Conservation (phyloP, 2,329 filamentous ascomycete species). For the Fusarium proliferatum region DNA sequence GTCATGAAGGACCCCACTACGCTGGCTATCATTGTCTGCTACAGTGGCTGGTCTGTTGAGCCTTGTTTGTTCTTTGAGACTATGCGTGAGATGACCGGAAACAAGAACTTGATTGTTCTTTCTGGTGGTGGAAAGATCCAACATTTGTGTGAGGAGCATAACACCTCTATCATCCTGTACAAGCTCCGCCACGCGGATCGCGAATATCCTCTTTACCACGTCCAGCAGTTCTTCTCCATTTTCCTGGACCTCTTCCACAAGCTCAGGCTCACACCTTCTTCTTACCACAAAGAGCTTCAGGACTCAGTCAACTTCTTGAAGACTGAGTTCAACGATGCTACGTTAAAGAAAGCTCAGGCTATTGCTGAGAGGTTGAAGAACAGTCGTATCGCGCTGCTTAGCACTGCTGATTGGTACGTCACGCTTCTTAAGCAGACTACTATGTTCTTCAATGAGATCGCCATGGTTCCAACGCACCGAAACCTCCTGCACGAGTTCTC, state of each 20-base stretch:
- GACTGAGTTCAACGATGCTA: not conserved
- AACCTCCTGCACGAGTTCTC: not conserved
- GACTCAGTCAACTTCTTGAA: not conserved
- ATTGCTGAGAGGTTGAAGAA: not conserved
- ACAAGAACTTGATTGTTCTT: not conserved
- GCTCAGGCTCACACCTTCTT: not conserved
- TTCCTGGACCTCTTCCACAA: not conserved
- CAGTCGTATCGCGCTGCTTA: not conserved
- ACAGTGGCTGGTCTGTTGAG: not conserved
- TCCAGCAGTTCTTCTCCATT: not conserved
- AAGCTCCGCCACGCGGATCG: not conserved
- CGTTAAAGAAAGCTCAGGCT: not conserved
- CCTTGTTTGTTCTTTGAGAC: not conserved
- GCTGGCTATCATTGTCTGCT: not conserved
- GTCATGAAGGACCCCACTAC: not conserved
- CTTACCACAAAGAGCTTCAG: not conserved
- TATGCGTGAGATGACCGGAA: not conserved
- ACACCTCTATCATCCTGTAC: not conserved
- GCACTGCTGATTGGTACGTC: not conserved
- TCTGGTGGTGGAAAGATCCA: not conserved
- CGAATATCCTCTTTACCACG: not conserved
- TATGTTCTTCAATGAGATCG: not conserved
- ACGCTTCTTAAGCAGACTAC: not conserved
- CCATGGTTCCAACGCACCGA: not conserved
- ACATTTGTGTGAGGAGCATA: not conserved